Base-by-base conservation (phyloP, 2,329 filamentous ascomycete species). In the Penicillium vulpinum region DNA sequence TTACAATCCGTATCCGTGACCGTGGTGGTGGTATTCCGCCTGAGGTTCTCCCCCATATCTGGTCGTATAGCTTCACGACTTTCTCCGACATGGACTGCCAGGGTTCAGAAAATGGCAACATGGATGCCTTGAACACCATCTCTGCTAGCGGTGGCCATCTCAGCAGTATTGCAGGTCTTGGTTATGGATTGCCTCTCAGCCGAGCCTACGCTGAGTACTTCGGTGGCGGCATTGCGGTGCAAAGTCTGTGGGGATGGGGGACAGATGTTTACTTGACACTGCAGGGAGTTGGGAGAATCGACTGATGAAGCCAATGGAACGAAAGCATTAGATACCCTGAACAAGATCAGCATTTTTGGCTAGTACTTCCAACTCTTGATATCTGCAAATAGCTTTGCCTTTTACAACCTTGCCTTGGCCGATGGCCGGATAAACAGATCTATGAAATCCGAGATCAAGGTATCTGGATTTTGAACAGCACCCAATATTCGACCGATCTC, bases 171-270 rank as follows among this genome's bases (percentile, higher is more conserved):
- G 94, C 94, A 0, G 94, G 94, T 0, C 76, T 99, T 47, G 94
- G 94, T 1, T 99, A 99, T 72, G 94, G 94, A 0, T 73, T 99
- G 61, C 94, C 94, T 1, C 77, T 99, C 22, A 92, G 92, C 51
- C 83, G 94, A 60, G 93, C 94, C 0, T 99, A 99, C 70, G 94
- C 94, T 0, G 93, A 99, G 78, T 99, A 97, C 69, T 99, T 99
- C 79, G 94, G 94, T 2, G 94, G 94, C 0, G 92, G 92, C 3
- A 94, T 99, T 57, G 88, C 88, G 5, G 88, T 99, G n/a, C 93
- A 99, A 81, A 97, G 91, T 72, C 76, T 97, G 45, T 94, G 91
- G 79, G 93, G 94, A 4, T 99, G 94, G 94, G 94, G 87, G 0
- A 87, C 85, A 3, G 85, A 88, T 75, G 85, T 87, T 1, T 88